Conservation (phyloP, 176 grass and related monocot genomes). For the Carex kokanica region DNA sequence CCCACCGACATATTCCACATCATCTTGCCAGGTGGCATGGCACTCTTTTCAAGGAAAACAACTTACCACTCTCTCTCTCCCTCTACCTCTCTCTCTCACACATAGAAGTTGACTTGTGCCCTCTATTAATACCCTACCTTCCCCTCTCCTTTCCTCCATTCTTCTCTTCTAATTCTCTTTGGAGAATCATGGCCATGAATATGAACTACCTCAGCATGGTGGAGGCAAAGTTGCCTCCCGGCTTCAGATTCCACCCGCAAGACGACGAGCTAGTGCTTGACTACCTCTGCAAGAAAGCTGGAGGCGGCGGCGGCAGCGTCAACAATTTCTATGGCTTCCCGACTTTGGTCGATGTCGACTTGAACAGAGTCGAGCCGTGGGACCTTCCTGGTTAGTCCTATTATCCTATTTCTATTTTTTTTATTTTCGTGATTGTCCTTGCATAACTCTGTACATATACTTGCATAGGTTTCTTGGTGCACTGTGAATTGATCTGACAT, state of each 20-base stretch:
- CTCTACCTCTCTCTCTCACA: neutral
- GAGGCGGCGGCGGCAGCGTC: neutral
- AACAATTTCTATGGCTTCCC: slow-evolving; percentile 49
- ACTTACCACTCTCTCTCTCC: slow-evolving; percentile 25
- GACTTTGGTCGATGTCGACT: slow-evolving; percentile 71
- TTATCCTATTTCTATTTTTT: neutral
- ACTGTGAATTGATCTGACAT: slow-evolving; percentile 13
- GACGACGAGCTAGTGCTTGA: slow-evolving; percentile 96
- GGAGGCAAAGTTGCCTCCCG: slow-evolving; percentile 75
- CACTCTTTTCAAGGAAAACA: slow-evolving; percentile 33
- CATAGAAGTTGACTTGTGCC: slow-evolving; percentile 26
- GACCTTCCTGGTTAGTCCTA: slow-evolving; percentile 76
- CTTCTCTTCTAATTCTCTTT: neutral
- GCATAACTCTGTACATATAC: neutral
- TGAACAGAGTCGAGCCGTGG: slow-evolving; percentile 92
- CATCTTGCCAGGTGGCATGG: slow-evolving; percentile 30
- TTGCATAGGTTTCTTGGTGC: neutral
- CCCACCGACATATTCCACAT: slow-evolving; percentile 17
- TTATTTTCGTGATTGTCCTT: neutral
- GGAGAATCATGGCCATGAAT: neutral
- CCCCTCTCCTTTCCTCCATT: neutral
- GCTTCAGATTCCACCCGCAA: slow-evolving; percentile 82
- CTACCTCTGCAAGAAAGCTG: slow-evolving; percentile 68
- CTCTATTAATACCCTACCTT: slow-evolving; percentile 21
- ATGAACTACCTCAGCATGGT: slow-evolving; percentile 83